phyloP scores from a whole-genome alignment of 202 grass and related monocot species.

The Bolboschoenoplectus hybrid region DNA sequence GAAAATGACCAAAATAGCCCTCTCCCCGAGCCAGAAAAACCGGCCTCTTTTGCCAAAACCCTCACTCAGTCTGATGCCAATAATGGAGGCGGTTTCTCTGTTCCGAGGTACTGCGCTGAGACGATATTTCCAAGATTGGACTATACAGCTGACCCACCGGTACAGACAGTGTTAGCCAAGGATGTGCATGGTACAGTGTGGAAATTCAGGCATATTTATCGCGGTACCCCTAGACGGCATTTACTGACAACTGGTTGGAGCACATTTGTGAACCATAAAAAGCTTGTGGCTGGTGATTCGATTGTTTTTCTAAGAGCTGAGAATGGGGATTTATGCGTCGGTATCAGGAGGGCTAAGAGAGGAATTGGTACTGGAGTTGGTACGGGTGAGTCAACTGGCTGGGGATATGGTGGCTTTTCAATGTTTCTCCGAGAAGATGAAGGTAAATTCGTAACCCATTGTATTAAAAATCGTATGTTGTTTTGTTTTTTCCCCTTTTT shows the following conservation, averaged over 20 bases:
- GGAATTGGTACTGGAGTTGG: conserved; percentile 57
- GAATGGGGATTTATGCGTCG: conserved; percentile 91
- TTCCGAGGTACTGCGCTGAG: conserved; percentile 99
- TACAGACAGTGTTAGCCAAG: conserved; percentile 94
- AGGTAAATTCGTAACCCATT: conserved; percentile 32
- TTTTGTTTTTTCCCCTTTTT: background rate
- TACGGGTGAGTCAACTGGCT: conserved; percentile 21
- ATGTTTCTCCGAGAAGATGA: conserved; percentile 76
- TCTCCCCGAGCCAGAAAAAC: conserved; percentile 55
- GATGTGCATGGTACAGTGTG: conserved; percentile 95
- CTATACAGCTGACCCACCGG: conserved; percentile 91
- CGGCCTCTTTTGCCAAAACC: conserved; percentile 92
- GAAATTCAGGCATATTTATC: conserved; percentile 98
- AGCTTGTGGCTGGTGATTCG: conserved; percentile 94
- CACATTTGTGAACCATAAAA: conserved; percentile 99
- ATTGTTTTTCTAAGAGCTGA: conserved; percentile 96
- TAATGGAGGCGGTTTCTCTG: conserved; percentile 96
- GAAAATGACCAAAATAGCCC: conserved; percentile 44
- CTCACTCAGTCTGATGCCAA: conserved; percentile 99
- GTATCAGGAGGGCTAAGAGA: conserved; percentile 92
- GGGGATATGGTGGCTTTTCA: conserved; percentile 62
- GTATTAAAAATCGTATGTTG: background rate
- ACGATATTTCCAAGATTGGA: conserved; percentile 97
- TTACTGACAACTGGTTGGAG: conserved; percentile 97
- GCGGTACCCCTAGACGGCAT: conserved; percentile 91